phyloP scores from a whole-genome alignment of 1,139 yeast genomes.

The Pneumocystis sp. region DNA sequence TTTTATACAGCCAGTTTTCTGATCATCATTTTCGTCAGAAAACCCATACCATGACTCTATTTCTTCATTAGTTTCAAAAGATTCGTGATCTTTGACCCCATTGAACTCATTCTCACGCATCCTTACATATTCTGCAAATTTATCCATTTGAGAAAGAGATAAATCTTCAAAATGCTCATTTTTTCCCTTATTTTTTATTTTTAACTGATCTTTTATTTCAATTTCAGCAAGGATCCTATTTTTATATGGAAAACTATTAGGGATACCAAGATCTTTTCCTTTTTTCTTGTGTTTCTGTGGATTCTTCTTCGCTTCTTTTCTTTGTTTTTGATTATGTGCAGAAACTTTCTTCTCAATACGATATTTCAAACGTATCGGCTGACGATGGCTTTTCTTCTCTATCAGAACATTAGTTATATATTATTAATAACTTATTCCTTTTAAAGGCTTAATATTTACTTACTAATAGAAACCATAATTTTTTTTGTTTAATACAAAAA shows the following conservation, averaged over 20 bases:
- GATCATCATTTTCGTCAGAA: conserved; percentile 20
- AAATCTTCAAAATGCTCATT: conserved; percentile 17
- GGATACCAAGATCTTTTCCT: conserved; percentile 86
- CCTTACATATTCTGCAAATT: conserved; percentile 79
- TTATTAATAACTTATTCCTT: not conserved
- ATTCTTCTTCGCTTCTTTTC: conserved; percentile 70
- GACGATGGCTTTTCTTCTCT: conserved; percentile 29
- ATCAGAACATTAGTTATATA: not conserved
- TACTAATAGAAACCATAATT: not conserved
- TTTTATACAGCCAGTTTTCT: conserved; percentile 17
- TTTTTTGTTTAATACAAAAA: not conserved
- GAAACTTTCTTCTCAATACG: conserved; percentile 92
- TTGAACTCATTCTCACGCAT: conserved; percentile 45
- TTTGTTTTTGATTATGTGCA: conserved; percentile 77
- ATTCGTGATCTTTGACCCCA: conserved; percentile 29
- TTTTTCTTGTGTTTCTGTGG: conserved; percentile 80
- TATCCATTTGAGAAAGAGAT: conserved; percentile 46
- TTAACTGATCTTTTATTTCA: conserved; percentile 53
- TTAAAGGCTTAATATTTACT: not conserved
- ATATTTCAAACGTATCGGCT: conserved; percentile 82
- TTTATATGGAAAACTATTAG: conserved; percentile 86
- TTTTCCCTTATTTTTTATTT: conserved; percentile 39
- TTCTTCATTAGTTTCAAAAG: conserved; percentile 25
- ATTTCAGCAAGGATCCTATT: conserved; percentile 67
- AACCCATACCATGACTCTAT: conserved; percentile 32